Conservation (phyloP, 257 asterid genomes). For the Buddleja alternifolia region DNA sequence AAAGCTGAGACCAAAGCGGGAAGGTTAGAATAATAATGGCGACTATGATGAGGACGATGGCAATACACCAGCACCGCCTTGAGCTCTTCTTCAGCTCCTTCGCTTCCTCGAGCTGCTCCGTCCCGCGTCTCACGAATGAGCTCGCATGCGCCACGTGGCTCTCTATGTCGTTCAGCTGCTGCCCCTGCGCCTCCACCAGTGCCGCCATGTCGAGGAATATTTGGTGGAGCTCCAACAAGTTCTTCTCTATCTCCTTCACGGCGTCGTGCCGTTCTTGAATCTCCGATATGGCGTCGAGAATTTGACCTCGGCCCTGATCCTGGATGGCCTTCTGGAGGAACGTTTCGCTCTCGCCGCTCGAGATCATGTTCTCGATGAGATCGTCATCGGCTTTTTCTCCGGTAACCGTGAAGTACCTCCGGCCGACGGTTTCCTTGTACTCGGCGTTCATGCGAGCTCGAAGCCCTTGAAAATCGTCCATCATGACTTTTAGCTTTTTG, state of each 20-base stretch:
- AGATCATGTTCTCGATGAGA: background rate
- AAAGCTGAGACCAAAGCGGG: too few species aligned
- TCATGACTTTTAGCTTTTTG: slow-evolving; percentile 50
- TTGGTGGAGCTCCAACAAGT: slow-evolving; percentile 13
- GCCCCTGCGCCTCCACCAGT: slow-evolving; percentile 21
- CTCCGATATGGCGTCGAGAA: slow-evolving; percentile 3
- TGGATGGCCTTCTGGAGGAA: slow-evolving; percentile 18
- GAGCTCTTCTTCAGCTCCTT: background rate
- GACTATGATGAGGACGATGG: too few species aligned
- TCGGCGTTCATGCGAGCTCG: slow-evolving; percentile 52
- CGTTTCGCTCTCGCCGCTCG: slow-evolving; percentile 18
- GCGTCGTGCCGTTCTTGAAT: slow-evolving; percentile 23
- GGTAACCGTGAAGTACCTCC: slow-evolving; percentile 26
- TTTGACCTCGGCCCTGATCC: slow-evolving; percentile 9
- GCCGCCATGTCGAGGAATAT: slow-evolving; percentile 25
- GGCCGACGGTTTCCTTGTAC: slow-evolving; percentile 19
- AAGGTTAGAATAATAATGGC: too few species aligned
- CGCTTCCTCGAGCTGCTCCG: slow-evolving; percentile 14
- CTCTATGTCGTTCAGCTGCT: slow-evolving; percentile 19
- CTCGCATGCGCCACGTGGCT: slow-evolving; percentile 12
- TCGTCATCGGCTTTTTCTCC: slow-evolving; percentile 18
- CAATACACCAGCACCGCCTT: too few species aligned
- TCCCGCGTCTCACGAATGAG: slow-evolving; percentile 1
- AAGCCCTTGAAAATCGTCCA: slow-evolving; percentile 60
- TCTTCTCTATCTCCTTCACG: slow-evolving; percentile 15